phyloP scores from a whole-genome alignment of 108 stramenopile genomes.

The Licmophora abbreviata region DNA sequence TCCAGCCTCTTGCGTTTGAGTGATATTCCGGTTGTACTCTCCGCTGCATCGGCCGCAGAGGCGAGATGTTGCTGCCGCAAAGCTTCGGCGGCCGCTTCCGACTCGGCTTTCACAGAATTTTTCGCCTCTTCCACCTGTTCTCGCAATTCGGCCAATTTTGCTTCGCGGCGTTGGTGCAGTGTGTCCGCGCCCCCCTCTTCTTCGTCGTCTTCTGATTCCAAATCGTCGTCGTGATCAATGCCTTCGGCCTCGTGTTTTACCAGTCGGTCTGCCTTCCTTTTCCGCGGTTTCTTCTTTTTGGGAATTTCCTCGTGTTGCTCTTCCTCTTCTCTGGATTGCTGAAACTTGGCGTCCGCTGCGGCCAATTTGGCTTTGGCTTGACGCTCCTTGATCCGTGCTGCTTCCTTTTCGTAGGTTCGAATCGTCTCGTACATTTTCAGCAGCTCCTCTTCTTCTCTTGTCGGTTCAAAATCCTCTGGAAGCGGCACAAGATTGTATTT shows the following conservation, averaged over 20 bases:
- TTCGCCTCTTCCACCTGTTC: conserved; percentile 34
- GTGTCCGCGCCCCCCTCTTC: conserved; percentile 7
- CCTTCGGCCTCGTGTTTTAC: conserved; percentile 5
- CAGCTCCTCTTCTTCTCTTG: conserved; percentile 46
- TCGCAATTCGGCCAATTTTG: conserved; percentile 42
- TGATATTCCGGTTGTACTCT: conserved; percentile 8
- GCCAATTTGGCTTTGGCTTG: conserved; percentile 61
- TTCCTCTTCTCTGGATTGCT: conserved; percentile 19
- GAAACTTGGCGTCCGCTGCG: conserved; percentile 51
- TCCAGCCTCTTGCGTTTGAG: conserved; percentile 20
- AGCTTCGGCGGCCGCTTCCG: conserved; percentile 30
- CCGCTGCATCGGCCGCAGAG: conserved; percentile 13
- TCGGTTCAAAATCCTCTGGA: conserved; percentile 54
- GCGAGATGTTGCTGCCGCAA: conserved; percentile 38
- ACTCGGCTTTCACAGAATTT: conserved; percentile 13
- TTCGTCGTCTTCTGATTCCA: conserved; percentile 6
- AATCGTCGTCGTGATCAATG: conserved; percentile 3
- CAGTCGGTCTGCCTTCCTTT: not conserved
- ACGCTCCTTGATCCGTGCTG: conserved; percentile 52
- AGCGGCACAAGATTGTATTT: conserved; percentile 21
- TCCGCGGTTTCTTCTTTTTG: conserved; percentile 1
- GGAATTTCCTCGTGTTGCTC: conserved; percentile 7
- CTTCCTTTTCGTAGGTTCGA: conserved; percentile 53
- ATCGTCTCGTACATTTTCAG: conserved; percentile 66
- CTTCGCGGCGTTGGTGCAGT: conserved; percentile 22